Conservation (phyloP, 441 rosid genomes). For the Geranium incanum region DNA sequence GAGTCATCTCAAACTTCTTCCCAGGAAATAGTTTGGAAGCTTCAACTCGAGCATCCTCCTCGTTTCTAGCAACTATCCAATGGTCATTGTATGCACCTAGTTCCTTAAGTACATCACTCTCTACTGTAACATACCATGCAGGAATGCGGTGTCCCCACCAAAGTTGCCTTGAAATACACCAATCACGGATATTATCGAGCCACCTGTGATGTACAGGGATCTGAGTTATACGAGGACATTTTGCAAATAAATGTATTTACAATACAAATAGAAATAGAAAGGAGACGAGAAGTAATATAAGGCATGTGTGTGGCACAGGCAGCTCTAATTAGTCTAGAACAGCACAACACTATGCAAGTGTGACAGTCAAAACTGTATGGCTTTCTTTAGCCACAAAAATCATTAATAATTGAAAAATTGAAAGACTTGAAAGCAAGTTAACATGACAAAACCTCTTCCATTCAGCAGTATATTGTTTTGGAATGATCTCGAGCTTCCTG, state of each 20-base stretch:
- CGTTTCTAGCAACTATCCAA: slow-evolving; percentile 79
- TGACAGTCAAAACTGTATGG: background rate
- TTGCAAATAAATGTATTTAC: background rate
- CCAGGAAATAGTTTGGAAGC: slow-evolving; percentile 54
- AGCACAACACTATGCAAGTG: background rate
- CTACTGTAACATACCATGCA: slow-evolving; percentile 80
- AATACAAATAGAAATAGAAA: background rate
- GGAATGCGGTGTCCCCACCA: slow-evolving; percentile 98
- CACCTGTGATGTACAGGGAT: slow-evolving; percentile 44
- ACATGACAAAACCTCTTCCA: slow-evolving; percentile 45
- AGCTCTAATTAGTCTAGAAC: background rate
- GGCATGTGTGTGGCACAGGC: background rate
- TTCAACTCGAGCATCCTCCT: slow-evolving; percentile 53
- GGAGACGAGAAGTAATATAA: background rate
- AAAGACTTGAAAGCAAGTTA: background rate
- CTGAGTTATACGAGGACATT: slow-evolving; percentile 1
- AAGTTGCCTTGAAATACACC: slow-evolving; percentile 95
- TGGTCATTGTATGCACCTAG: slow-evolving; percentile 70
- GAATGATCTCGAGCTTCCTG: slow-evolving; percentile 72
- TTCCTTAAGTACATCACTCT: slow-evolving; percentile 68
- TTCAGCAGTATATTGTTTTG: slow-evolving; percentile 74
- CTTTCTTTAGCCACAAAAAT: background rate
- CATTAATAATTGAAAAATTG: background rate
- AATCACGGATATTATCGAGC: slow-evolving; percentile 94
- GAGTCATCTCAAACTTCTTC: slow-evolving; percentile 58